These are phyloP conservation scores for Postia placenta DNA, from an alignment of 768 basidiomycete genomes.

Conservation along the genomic window DNA sequence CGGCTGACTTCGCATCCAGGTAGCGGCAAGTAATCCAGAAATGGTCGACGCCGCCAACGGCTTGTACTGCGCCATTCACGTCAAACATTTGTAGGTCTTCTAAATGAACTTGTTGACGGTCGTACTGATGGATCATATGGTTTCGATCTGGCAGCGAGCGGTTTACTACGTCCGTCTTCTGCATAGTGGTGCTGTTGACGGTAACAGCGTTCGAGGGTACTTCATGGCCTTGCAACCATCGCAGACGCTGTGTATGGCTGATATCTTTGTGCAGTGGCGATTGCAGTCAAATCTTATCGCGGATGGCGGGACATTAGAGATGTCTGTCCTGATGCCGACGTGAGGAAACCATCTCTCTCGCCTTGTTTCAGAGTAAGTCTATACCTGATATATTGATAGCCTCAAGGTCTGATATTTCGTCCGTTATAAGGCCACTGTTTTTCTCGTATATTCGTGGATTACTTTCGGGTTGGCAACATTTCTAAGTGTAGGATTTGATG, in stretches of 20 bases:
- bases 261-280: slow-evolving; percentile 29
- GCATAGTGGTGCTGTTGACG: slow-evolving; percentile 31
- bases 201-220: slow-evolving; percentile 43
- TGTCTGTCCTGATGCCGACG: slow-evolving; percentile 13
- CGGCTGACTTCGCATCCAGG: neutral
- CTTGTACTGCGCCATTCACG: slow-evolving; percentile 42
- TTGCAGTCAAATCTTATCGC: slow-evolving; percentile 36
- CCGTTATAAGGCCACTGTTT: slow-evolving; percentile 23
- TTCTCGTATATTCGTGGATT: slow-evolving; percentile 39
- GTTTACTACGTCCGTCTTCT: slow-evolving; percentile 39
- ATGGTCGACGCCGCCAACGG: slow-evolving; percentile 32
- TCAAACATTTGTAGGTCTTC: slow-evolving; percentile 31
- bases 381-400: neutral
- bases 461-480: slow-evolving; percentile 34
- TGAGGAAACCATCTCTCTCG: slow-evolving; percentile 13
- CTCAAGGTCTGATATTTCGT: neutral
- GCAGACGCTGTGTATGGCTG: neutral
- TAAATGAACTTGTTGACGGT: too few species aligned
- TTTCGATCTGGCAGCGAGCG: slow-evolving; percentile 2
- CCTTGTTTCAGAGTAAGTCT: slow-evolving; percentile 18
- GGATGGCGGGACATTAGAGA: slow-evolving; percentile 26
- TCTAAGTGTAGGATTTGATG: neutral
- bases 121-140: too few species aligned
- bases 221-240: neutral
- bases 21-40: slow-evolving; percentile 15